Percentiles rank a stretch among this genome's conserved stretches.
These are phyloP conservation scores for Wallacemonas sp. DNA, from an alignment of 208 protist species.

Conservation along the genomic window DNA sequence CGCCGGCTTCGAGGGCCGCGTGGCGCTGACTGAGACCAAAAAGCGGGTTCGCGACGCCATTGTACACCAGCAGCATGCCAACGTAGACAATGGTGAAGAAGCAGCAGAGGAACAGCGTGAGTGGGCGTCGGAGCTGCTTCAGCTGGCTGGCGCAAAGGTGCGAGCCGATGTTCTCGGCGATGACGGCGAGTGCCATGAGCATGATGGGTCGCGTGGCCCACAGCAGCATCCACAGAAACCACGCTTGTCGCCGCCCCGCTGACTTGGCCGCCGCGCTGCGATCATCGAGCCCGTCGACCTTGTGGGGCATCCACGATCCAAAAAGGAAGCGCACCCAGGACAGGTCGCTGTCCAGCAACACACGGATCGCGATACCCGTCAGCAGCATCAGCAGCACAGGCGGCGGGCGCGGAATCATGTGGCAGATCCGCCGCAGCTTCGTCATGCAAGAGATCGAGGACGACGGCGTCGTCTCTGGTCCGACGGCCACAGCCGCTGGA, in stretches of 20 bases:
- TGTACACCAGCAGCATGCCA: slow-evolving; percentile 20
- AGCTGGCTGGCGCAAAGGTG: slow-evolving; percentile 25
- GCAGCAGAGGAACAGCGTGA: slow-evolving; percentile 18
- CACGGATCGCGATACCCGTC: slow-evolving; percentile 14
- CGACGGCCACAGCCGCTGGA: not conserved
- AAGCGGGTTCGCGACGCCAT: slow-evolving; percentile 7
- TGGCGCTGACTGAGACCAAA: not conserved
- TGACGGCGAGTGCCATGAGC: slow-evolving; percentile 18
- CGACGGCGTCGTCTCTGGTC: not conserved
- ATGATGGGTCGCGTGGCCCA: slow-evolving; percentile 13
- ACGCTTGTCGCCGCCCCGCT: not conserved
- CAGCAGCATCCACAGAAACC: slow-evolving; percentile 4
- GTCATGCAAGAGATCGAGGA: not conserved
- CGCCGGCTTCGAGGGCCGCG: not conserved
- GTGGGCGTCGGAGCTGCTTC: not conserved
- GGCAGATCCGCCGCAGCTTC: not conserved
- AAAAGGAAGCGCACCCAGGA: not conserved
- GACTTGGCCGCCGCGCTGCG: not conserved
- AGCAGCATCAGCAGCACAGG: slow-evolving; percentile 29
- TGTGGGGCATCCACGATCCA: not conserved
- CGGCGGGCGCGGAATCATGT: slow-evolving; percentile 1
- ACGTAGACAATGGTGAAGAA: slow-evolving; percentile 23
- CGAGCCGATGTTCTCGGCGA: slow-evolving; percentile 31
- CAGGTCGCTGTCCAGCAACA: slow-evolving; percentile 9
- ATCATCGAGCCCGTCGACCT: not conserved